These are phyloP conservation scores for Diplodia intermedia DNA, from an alignment of 2,329 filamentous ascomycete species.

Conservation along the genomic window DNA sequence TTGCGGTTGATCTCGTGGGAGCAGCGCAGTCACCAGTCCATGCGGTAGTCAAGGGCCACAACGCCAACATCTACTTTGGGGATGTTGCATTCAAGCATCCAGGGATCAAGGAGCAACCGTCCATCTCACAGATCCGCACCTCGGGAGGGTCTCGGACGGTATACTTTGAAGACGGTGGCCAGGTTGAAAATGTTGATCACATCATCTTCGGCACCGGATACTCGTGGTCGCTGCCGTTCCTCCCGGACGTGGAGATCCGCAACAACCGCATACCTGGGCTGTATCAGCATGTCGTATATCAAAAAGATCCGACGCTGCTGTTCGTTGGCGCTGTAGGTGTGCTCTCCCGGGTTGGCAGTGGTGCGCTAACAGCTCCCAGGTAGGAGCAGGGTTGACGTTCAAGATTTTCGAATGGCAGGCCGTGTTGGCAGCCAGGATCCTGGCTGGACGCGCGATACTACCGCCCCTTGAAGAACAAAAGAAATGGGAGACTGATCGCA, in stretches of 20 bases:
- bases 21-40: conserved; percentile 58
- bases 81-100: conserved; percentile 67
- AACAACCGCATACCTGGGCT: conserved; percentile 64
- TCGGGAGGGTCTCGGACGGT: conserved; percentile 53
- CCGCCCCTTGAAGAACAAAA: conserved; percentile 59
- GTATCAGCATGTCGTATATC: conserved; percentile 66
- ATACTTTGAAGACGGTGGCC: conserved; percentile 63
- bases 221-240: conserved; percentile 67
- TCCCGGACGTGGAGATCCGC: conserved; percentile 55
- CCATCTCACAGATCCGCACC: conserved; percentile 55
- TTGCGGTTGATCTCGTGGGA: conserved; percentile 60
- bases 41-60: conserved; percentile 62
- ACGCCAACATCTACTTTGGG: conserved; percentile 62
- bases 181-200: conserved; percentile 62
- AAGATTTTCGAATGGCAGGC: conserved; percentile 74
- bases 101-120: conserved; percentile 55
- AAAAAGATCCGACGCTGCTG: conserved; percentile 60
- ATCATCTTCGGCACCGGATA: conserved; percentile 73
- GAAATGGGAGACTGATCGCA: conserved; percentile 64
- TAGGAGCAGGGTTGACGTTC: conserved; percentile 65
- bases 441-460: conserved; percentile 61
- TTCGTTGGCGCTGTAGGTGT: conserved; percentile 64
- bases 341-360: background rate
- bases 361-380: conserved; percentile 40
- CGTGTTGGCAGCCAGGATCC: conserved; percentile 64